These are phyloP conservation scores for Cyberlindnera samutprakarnensis DNA, from an alignment of 805 yeast species.

Conservation along the genomic window DNA sequence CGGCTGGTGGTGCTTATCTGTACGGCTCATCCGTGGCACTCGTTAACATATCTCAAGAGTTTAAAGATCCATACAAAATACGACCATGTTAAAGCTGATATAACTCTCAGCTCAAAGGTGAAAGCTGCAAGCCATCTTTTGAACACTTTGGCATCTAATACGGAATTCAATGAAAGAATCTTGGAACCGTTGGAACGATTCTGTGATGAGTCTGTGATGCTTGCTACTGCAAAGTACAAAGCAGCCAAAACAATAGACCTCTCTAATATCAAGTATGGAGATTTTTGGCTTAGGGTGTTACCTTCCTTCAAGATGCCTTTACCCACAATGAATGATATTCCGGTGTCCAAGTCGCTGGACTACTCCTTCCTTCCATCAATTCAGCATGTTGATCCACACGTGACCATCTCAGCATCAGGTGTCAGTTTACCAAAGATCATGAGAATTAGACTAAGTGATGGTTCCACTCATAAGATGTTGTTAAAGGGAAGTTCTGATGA, in stretches of 20 bases:
- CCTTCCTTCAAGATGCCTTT: slow-evolving; percentile 48
- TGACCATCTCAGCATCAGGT: slow-evolving; percentile 73
- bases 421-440: slow-evolving; percentile 82
- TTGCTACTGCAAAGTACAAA: slow-evolving; percentile 41
- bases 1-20: slow-evolving; percentile 40
- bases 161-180: slow-evolving; percentile 21
- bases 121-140: slow-evolving; percentile 46
- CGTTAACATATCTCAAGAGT: slow-evolving; percentile 56
- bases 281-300: slow-evolving; percentile 51
- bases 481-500: slow-evolving; percentile 89
- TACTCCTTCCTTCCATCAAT: slow-evolving; percentile 45
- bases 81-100: slow-evolving; percentile 26
- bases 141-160: slow-evolving; percentile 27
- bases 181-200: slow-evolving; percentile 41
- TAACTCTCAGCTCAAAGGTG: slow-evolving; percentile 36
- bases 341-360: slow-evolving; percentile 31
- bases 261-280: slow-evolving; percentile 32
- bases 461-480: slow-evolving; percentile 49
- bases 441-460: slow-evolving; percentile 47
- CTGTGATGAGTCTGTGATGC: slow-evolving; percentile 39
- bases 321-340: slow-evolving; percentile 51
- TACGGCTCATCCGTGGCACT: slow-evolving; percentile 62
- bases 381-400: slow-evolving; percentile 31
- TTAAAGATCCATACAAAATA: slow-evolving; percentile 38
- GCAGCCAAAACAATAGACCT: slow-evolving; percentile 17